Evolutionary conservation across 164 flowering plant species (phyloP).

Genomic region (Piper longum): DNA sequence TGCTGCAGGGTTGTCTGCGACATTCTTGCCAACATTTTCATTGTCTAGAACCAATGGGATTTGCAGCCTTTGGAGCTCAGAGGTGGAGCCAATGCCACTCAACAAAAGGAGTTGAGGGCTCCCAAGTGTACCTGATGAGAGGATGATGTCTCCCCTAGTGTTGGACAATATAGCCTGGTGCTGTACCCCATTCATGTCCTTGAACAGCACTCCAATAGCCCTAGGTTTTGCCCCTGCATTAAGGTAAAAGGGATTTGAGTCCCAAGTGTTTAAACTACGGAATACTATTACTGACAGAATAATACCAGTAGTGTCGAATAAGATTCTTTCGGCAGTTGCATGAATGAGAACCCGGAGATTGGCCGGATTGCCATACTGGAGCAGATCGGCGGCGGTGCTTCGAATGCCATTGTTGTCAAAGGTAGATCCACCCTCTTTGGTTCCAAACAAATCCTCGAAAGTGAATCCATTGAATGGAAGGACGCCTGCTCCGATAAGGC

Average conservation of each 20-base stretch:
- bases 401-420: conserved; percentile 60
- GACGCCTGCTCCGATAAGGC: conserved; percentile 63
- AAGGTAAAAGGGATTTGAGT: not conserved
- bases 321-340: conserved; percentile 58
- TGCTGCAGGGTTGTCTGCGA: conserved; percentile 87
- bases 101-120: conserved; percentile 73
- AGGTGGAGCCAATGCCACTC: conserved; percentile 73
- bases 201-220: conserved; percentile 74
- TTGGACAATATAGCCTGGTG: conserved; percentile 39
- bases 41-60: conserved; percentile 46
- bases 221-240: conserved; percentile 40
- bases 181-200: conserved; percentile 58
- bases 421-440: conserved; percentile 86
- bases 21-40: conserved; percentile 57
- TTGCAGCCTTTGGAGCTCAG: conserved; percentile 43
- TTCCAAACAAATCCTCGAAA: conserved; percentile 67
- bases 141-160: conserved; percentile 44
- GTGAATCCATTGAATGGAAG: conserved; percentile 82
- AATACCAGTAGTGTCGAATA: conserved; percentile 47
- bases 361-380: conserved; percentile 34
- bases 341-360: conserved; percentile 49
- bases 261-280: too few species aligned
- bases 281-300: not conserved
- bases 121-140: conserved; percentile 77
- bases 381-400: conserved; percentile 78